A percentile compares a stretch with the other conserved stretches of the same genome.
Conservation (phyloP, 257 asterid species). For the Solanum neorickii region DNA sequence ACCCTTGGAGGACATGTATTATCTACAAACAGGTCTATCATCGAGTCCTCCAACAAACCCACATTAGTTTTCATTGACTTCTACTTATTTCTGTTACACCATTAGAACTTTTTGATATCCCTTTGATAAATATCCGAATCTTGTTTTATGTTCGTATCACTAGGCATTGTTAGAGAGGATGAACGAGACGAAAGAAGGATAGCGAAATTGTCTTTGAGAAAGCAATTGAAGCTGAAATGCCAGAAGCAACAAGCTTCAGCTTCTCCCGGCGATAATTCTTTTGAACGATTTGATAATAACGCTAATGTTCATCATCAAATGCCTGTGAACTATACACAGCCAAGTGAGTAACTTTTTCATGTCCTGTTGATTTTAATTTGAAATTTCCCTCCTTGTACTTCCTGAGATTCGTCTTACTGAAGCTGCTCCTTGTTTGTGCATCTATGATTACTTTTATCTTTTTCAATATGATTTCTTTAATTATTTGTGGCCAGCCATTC, state of each 20-base stretch:
- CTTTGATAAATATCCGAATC: not conserved
- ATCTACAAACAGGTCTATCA: constrained; percentile 72
- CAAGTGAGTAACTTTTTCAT: constrained; percentile 33
- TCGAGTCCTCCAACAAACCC: not conserved
- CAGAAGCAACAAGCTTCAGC: constrained; percentile 41
- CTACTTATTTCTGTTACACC: not conserved
- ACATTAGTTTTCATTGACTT: not conserved
- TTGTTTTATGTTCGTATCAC: not conserved
- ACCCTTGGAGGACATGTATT: constrained; percentile 84
- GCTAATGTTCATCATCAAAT: constrained; percentile 42
- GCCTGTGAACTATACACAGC: constrained; percentile 56
- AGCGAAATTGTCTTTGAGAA: constrained; percentile 82
- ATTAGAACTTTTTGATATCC: not conserved
- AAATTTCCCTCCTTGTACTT: not conserved
- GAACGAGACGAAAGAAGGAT: constrained; percentile 60
- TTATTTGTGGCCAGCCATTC: not conserved
- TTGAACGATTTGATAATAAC: constrained; percentile 29
- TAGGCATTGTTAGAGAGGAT: constrained; percentile 57
- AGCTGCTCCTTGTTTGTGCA: not conserved
- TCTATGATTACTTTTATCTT: not conserved
- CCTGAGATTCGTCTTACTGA: not conserved
- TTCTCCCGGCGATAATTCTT: constrained; percentile 26
- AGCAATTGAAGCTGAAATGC: constrained; percentile 79
- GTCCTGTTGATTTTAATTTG: not conserved
- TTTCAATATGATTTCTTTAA: not conserved